These are phyloP conservation scores for Salix caprea DNA, from an alignment of 345 rosid species.

Conservation along the genomic window DNA sequence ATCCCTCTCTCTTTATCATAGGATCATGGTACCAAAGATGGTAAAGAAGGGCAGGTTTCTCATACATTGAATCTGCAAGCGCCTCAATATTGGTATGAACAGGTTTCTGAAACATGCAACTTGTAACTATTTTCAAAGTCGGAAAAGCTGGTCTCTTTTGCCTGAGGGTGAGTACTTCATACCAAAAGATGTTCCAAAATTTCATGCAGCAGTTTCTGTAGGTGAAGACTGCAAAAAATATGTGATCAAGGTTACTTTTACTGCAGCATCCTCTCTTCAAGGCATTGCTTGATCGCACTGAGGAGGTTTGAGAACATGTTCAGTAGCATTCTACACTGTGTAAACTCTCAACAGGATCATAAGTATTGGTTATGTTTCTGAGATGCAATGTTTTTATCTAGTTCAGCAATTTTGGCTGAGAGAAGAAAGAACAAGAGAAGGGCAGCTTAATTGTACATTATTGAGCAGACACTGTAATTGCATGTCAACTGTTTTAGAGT, in stretches of 20 bases:
- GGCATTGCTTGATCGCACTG: constrained; percentile 34
- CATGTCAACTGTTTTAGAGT: neutral
- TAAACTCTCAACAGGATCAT: constrained; percentile 9
- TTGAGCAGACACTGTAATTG: neutral
- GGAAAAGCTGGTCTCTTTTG: constrained; percentile 2
- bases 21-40: neutral
- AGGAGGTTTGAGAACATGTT: constrained; percentile 29
- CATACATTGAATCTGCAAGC: neutral
- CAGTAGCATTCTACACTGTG: constrained; percentile 12
- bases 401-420: neutral
- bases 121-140: neutral
- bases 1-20: neutral
- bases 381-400: neutral
- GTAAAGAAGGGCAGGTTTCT: constrained; percentile 4
- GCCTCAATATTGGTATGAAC: neutral
- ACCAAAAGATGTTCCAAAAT: constrained; percentile 40
- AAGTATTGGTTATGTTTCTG: neutral
- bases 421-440: neutral
- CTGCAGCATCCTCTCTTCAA: constrained; percentile 34
- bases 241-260: constrained; percentile 21
- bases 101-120: neutral
- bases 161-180: neutral
- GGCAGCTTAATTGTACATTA: neutral
- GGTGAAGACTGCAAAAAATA: constrained; percentile 37
- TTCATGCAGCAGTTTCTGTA: constrained; percentile 35